Percentiles rank a stretch among this genome's conserved stretches.
Evolutionary conservation across 768 basidiomycete species (phyloP).

Genomic region (Rhodosporidiobolus odoratus): DNA sequence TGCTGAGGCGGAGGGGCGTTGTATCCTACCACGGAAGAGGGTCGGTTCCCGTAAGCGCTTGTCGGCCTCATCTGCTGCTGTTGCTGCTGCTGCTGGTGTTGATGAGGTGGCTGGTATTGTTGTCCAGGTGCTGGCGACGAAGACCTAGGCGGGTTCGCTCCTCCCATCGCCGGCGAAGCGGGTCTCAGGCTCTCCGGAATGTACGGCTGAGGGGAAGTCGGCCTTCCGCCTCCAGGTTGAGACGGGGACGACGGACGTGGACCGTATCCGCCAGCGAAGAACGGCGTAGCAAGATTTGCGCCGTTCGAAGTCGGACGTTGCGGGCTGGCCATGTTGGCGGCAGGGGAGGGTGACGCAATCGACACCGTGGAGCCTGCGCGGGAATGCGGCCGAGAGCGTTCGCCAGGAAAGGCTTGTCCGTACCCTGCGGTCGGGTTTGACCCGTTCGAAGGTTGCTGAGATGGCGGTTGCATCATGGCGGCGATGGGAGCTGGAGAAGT

Average conservation of each 20-base stretch:
- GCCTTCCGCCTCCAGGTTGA: conserved; percentile 4
- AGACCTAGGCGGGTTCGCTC: neutral
- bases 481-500: conserved; percentile 43
- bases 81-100: conserved; percentile 36
- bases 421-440: conserved; percentile 58
- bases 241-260: conserved; percentile 9
- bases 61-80: conserved; percentile 31
- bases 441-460: neutral
- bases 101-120: conserved; percentile 12
- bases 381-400: conserved; percentile 47
- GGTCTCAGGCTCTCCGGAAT: conserved; percentile 28
- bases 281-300: conserved; percentile 13
- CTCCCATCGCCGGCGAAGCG: conserved; percentile 29
- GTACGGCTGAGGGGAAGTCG: conserved; percentile 32
- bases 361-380: conserved; percentile 17
- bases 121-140: neutral
- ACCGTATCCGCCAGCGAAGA: neutral
- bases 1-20: conserved; percentile 9
- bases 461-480: conserved; percentile 39
- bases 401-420: conserved; percentile 80
- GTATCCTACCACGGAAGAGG: conserved; percentile 3
- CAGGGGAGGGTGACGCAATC: neutral
- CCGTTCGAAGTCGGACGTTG: conserved; percentile 11
- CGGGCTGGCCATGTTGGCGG: neutral
- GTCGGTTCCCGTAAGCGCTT: conserved; percentile 5